phyloP scores from a whole-genome alignment of 257 asterid genomes.

The Linderniella brevidens region DNA sequence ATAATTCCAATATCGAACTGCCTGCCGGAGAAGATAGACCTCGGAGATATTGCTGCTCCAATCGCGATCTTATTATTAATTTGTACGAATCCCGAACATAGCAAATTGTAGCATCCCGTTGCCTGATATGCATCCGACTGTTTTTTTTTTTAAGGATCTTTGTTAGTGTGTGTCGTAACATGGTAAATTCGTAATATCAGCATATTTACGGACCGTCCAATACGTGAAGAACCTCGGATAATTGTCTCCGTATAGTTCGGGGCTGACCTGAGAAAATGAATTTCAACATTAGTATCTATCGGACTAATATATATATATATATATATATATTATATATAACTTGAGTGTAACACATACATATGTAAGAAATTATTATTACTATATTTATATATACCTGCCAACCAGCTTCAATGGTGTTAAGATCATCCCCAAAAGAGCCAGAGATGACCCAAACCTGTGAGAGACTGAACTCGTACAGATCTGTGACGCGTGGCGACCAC shows the following conservation, averaged over 20 bases:
- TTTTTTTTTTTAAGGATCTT: not conserved
- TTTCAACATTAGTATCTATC: not conserved
- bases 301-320: not conserved
- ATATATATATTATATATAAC: not conserved
- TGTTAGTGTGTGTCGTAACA: no score
- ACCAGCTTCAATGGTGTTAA: slow-evolving; percentile 96
- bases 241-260: slow-evolving; percentile 3
- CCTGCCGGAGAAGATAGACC: slow-evolving; percentile 42
- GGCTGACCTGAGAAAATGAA: not conserved
- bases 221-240: slow-evolving; percentile 3
- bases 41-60: slow-evolving; percentile 92
- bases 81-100: slow-evolving; percentile 84
- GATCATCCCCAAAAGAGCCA: slow-evolving; percentile 82
- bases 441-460: slow-evolving; percentile 89
- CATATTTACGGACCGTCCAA: not conserved
- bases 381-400: no score
- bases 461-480: slow-evolving; percentile 73
- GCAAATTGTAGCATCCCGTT: no score
- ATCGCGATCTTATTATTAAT: slow-evolving; percentile 74
- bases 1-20: slow-evolving; percentile 78
- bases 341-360: no score
- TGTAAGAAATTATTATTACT: no score
- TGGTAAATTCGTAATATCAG: not conserved
- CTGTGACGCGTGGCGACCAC: slow-evolving; percentile 80
- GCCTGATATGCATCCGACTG: not conserved